A percentile compares a stretch with the other conserved stretches of the same genome.
phyloP scores from a whole-genome alignment of 441 rosid genomes.

The Codiaeum variegatum region DNA sequence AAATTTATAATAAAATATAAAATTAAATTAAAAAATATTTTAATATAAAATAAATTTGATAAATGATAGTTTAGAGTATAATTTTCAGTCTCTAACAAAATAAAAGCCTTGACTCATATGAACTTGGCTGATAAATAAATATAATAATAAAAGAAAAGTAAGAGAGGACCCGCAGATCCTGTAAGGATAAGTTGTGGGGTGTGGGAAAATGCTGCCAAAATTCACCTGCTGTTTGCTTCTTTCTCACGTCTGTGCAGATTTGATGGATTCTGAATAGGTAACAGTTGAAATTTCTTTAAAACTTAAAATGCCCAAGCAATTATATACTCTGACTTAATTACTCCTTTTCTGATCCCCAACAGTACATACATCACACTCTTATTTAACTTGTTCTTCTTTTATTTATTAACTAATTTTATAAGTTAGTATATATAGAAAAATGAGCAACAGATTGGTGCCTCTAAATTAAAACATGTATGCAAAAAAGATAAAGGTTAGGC shows the following conservation, averaged over 20 bases:
- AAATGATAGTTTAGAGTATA: too few relatives aligned
- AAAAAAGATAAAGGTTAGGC: constrained; percentile 27
- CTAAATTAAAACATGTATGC: constrained; percentile 26
- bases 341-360: constrained; percentile 21
- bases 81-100: too few relatives aligned
- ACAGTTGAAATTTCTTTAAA: constrained; percentile 23
- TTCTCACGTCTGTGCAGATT: constrained; percentile 50
- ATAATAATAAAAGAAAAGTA: background rate
- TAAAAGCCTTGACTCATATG: too few relatives aligned
- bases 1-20: too few relatives aligned
- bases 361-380: constrained; percentile 18
- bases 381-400: background rate
- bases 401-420: background rate
- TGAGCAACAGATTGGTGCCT: constrained; percentile 11
- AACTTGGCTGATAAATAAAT: too few relatives aligned
- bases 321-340: background rate
- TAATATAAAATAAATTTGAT: too few relatives aligned
- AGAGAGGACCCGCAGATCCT: constrained; percentile 35
- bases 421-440: constrained; percentile 8
- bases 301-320: constrained; percentile 8
- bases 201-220: constrained; percentile 17
- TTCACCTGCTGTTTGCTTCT: constrained; percentile 54
- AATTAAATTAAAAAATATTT: too few relatives aligned
- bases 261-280: constrained; percentile 44
- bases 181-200: constrained; percentile 26